Percentiles rank a stretch among this genome's conserved stretches.
Evolutionary conservation across 2,329 filamentous ascomycete genomes (phyloP).

Genomic region (Dactylellina sp.): DNA sequence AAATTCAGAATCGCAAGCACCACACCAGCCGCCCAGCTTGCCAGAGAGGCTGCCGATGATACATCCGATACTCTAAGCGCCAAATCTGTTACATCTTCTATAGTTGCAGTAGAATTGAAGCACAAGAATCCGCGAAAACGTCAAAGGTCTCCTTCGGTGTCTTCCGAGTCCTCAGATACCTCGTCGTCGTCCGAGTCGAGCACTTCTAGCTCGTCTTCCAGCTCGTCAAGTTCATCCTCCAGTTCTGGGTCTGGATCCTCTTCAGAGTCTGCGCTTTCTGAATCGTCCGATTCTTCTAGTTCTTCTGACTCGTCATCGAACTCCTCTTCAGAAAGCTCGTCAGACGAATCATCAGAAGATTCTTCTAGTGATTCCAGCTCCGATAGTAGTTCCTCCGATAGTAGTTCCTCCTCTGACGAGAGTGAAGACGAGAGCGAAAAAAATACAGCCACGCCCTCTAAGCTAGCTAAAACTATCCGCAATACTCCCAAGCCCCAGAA

Average conservation of each 20-base stretch:
- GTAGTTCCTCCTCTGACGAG: conserved; percentile 62
- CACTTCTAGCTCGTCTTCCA: conserved; percentile 56
- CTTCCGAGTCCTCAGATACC: conserved; percentile 30
- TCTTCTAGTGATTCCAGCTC: conserved; percentile 64
- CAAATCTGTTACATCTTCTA: conserved; percentile 30
- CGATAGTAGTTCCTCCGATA: conserved; percentile 63
- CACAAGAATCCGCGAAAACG: conserved; percentile 49
- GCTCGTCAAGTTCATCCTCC: conserved; percentile 62
- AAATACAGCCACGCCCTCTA: conserved; percentile 16
- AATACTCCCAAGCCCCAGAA: conserved; percentile 61
- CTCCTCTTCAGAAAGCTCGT: conserved; percentile 58
- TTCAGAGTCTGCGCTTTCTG: conserved; percentile 42
- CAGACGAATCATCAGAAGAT: conserved; percentile 63
- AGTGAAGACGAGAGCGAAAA: conserved; percentile 58
- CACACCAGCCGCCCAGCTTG: conserved; percentile 44
- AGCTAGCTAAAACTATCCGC: conserved; percentile 57
- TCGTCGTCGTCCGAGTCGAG: conserved; percentile 17
- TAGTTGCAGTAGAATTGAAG: conserved; percentile 7
- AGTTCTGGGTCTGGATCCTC: conserved; percentile 59
- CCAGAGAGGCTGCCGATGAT: conserved; percentile 52
- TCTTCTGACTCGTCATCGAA: conserved; percentile 58
- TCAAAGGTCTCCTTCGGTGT: conserved; percentile 43
- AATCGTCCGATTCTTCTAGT: conserved; percentile 55
- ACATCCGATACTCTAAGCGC: conserved; percentile 55
- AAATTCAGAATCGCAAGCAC: conserved; percentile 30